Base-by-base conservation (phyloP, 2,329 filamentous ascomycete species). In the Sporothrix mexicana region DNA sequence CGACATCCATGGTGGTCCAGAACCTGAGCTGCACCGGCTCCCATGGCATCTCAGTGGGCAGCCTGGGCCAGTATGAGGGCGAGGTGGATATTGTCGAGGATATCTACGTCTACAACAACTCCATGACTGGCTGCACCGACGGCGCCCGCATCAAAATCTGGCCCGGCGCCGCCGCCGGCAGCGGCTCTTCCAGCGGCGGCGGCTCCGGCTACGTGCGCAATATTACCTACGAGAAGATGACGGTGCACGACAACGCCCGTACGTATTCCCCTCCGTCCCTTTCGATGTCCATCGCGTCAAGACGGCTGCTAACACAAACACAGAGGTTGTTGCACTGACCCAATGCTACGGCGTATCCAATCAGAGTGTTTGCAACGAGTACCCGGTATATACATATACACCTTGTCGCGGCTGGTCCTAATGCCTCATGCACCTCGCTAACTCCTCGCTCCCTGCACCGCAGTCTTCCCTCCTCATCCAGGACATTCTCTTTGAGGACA, bases 101-200 rank as follows among this genome's bases (percentile, higher is more conserved):
- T 76, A 78, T 90, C 51, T 84, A 86, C 75, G 85, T 87, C 12
- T 82, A 81, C 78, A 85, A 86, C 75, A 80, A 83, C 53, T 76
- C 72, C 59, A 77, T 79, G 77, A 57, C 70, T 47, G 69, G 75
- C 47, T 73, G 76, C 6, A 73, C 72, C 23, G 86, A 91, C 75
- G 88, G 87, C 62, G 89, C 88, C 0, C 86, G 89, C 72, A 90
- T 91, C 81, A 91, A 91, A 80, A 88, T 90, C 76, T 91, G 79
- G 75, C 78, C 79, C 25, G 75, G 77, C 62, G 49, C 73, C 23
- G 69, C 76, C 5, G 76, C 78, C 12, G 74, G 7, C 43, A 78
- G 70, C 77, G 85, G 2, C 84, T 82, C 36, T 85, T 88, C 70
- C 83, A 87, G 87, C 3, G 88, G 88, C 59, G 88, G 89, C 25